Evolutionary conservation across 257 asterid species (phyloP).

Genomic region (Salvia miltiorrhiza): DNA sequence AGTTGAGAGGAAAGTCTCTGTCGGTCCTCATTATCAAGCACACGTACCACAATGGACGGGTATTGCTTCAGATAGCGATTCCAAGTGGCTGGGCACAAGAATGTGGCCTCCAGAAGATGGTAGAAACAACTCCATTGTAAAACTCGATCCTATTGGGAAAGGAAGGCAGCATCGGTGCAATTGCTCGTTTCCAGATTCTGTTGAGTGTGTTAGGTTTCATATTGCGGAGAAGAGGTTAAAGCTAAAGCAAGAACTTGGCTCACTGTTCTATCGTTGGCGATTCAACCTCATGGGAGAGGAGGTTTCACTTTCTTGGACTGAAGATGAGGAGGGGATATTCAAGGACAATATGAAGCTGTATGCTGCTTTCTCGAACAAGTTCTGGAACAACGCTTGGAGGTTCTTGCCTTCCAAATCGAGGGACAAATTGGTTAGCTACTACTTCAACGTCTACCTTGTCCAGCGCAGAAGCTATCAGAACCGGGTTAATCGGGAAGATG

Average conservation of each 20-base stretch:
- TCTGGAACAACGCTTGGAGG: constrained; percentile 39
- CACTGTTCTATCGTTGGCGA: constrained; percentile 46
- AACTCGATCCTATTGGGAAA: constrained; percentile 37
- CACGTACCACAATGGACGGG: constrained; percentile 73
- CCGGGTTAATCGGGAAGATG: constrained; percentile 58
- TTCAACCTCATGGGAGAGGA: constrained; percentile 86
- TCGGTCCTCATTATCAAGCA: constrained; percentile 60
- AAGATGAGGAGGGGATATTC: constrained; percentile 54
- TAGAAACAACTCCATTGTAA: constrained; percentile 2
- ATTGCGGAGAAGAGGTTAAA: constrained; percentile 59
- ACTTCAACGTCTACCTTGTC: constrained; percentile 60
- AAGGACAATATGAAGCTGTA: constrained; percentile 40
- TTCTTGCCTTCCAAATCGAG: constrained; percentile 53
- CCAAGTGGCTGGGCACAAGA: constrained; percentile 76
- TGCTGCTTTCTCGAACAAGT: constrained; percentile 29
- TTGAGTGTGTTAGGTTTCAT: constrained; percentile 72
- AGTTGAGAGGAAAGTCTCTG: constrained; percentile 27
- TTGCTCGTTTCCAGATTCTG: constrained; percentile 46
- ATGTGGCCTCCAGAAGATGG: constrained; percentile 51
- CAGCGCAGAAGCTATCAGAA: constrained; percentile 75
- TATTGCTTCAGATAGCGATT: constrained; percentile 37
- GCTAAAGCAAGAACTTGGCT: constrained; percentile 53
- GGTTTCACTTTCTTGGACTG: constrained; percentile 78
- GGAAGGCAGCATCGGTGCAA: constrained; percentile 44
- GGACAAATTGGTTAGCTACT: constrained; percentile 61